Percentiles rank a stretch among this genome's conserved stretches.
phyloP scores from a whole-genome alignment of 2,329 filamentous ascomycete species.

The Phoma sp. region DNA sequence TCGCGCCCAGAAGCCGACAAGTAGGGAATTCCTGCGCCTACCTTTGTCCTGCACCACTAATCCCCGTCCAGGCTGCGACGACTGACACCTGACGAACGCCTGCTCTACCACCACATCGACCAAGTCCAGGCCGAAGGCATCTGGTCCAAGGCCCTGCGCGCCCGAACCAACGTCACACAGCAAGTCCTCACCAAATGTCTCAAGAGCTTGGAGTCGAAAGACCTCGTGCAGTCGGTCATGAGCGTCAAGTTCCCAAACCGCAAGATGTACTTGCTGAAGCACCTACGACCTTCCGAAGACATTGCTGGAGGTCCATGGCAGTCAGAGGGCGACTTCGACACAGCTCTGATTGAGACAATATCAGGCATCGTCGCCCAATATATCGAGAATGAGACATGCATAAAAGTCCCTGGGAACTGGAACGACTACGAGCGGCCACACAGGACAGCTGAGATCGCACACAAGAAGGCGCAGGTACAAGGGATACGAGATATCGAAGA shows the following conservation, averaged over 20 bases:
- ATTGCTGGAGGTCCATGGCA: slow-evolving; percentile 96
- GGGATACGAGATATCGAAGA: slow-evolving; percentile 45
- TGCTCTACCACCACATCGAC: slow-evolving; percentile 91
- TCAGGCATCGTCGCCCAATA: slow-evolving; percentile 76
- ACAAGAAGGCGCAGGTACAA: slow-evolving; percentile 48
- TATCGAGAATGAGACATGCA: slow-evolving; percentile 76
- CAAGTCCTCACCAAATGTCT: slow-evolving; percentile 80
- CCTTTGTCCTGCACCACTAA: slow-evolving; percentile 14
- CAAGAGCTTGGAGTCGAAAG: slow-evolving; percentile 82
- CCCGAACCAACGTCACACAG: slow-evolving; percentile 82
- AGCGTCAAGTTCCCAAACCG: slow-evolving; percentile 89
- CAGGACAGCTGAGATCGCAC: slow-evolving; percentile 42
- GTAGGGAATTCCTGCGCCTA: slow-evolving; percentile 25
- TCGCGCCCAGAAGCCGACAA: slow-evolving; percentile 47
- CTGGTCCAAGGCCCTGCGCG: slow-evolving; percentile 87
- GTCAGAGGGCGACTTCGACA: slow-evolving; percentile 87
- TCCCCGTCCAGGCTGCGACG: slow-evolving; percentile 45
- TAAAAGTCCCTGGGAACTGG: slow-evolving; percentile 57
- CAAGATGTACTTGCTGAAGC: slow-evolving; percentile 94
- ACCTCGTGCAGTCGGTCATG: slow-evolving; percentile 87
- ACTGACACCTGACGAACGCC: slow-evolving; percentile 72
- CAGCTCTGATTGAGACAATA: slow-evolving; percentile 82
- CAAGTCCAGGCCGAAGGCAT: slow-evolving; percentile 84
- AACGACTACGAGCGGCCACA: slow-evolving; percentile 52
- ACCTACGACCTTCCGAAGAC: slow-evolving; percentile 83